Conservation (phyloP, 768 basidiomycete genomes). For the Hydnomerulius pinastri region DNA sequence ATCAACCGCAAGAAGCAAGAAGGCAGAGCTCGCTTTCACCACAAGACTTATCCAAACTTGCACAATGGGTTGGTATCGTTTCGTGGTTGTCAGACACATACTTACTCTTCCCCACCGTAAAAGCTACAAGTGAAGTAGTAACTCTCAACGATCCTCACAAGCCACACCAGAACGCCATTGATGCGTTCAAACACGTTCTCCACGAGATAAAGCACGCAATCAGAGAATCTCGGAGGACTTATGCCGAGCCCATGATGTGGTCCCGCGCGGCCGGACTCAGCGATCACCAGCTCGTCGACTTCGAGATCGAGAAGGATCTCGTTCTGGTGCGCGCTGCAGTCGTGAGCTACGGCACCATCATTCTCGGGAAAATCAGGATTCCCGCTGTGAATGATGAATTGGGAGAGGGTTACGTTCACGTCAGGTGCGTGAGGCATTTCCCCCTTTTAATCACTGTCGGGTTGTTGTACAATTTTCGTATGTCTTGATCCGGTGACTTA, state of each 20-base stretch:
- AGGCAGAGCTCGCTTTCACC: no score
- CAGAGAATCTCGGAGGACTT: conserved; percentile 63
- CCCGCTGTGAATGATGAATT: conserved; percentile 62
- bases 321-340: conserved; percentile 51
- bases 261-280: conserved; percentile 52
- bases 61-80: conserved; percentile 27
- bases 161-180: conserved; percentile 60
- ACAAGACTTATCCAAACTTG: neutral
- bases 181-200: conserved; percentile 61
- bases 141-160: conserved; percentile 58
- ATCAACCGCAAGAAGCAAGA: no score
- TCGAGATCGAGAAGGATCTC: conserved; percentile 48
- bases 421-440: conserved; percentile 50
- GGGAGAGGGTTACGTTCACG: conserved; percentile 69
- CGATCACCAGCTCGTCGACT: conserved; percentile 53
- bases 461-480: conserved; percentile 6
- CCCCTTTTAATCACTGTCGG: conserved; percentile 3
- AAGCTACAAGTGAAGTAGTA: conserved; percentile 61
- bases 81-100: neutral
- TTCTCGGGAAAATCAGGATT: conserved; percentile 75
- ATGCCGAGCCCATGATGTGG: conserved; percentile 62
- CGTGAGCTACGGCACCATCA: conserved; percentile 69
- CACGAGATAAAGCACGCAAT: conserved; percentile 65
- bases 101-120: conserved; percentile 13
- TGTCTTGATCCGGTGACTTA: conserved; percentile 12